Base-by-base conservation (phyloP, 257 asterid species). In the Rhazya stricta region DNA sequence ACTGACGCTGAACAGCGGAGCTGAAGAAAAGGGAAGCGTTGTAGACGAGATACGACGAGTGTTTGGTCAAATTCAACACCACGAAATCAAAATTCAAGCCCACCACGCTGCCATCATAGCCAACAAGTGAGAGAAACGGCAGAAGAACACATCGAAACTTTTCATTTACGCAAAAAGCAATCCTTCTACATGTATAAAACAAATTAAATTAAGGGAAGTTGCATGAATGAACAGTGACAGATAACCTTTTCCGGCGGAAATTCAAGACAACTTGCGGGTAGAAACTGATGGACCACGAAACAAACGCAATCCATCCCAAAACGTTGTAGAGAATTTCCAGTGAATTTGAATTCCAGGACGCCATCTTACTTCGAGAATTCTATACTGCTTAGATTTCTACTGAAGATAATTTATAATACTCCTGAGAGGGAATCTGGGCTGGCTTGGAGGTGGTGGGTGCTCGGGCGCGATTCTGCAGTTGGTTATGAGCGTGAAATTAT, bases 11-110 rank as follows among this genome's bases (percentile, higher is more conserved):
- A 60, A 91, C 93, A 41, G 85, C 67, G 21, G 93, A 74, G 88
- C 97, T 89, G 65, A 94, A 94, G 96, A 83, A 94, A 60, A 94
- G 81, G 72, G 95, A 86, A 74, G 93, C 96, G 67, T 94, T 94
- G 96, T 91, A 94, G 79, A 91, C 77, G 82, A 94, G 90, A 81
- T 94, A 94, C 2, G 97, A 90, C 2, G 96, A 85, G 80, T 94
- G 97, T 82, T 91, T 94, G 71, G 96, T 90, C 91, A 94, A 79
- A 88, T 94, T 94, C 90, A 91, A 50, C 76, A 89, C 34, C 79
- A 84, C 86, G 50, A 94, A 94, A 82, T 94, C 97, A 73, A 94
- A 94, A 87, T 90, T 94, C 90, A 94, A 79, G 36, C 98, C 98
- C 77, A 89, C 93, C 74, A 94, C 98, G 77, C 98, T 94, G 93